Evolutionary conservation across 345 rosid genomes (phyloP).

Genomic region (Anastatica hierochuntica): DNA sequence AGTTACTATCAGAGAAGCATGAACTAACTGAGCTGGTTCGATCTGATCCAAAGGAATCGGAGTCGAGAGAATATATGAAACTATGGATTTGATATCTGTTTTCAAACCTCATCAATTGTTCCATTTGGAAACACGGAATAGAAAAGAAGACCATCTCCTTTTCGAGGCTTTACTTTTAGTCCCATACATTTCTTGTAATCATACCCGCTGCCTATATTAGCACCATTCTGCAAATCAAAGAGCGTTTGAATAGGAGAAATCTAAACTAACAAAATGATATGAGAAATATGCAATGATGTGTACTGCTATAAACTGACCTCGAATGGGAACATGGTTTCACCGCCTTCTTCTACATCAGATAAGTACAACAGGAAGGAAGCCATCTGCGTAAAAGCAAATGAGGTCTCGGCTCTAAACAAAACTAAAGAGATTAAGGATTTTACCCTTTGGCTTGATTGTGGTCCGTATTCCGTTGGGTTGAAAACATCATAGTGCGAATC

Average conservation of each 20-base stretch:
- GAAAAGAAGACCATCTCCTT: slow-evolving; percentile 67
- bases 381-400: slow-evolving; percentile 27
- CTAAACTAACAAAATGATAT: neutral
- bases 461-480: slow-evolving; percentile 70
- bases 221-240: slow-evolving; percentile 36
- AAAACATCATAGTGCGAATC: slow-evolving; percentile 85
- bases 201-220: slow-evolving; percentile 27
- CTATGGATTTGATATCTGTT: neutral
- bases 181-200: slow-evolving; percentile 58
- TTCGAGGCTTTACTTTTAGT: slow-evolving; percentile 64
- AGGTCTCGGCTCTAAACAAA: slow-evolving; percentile 1
- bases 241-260: neutral
- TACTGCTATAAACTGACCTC: slow-evolving; percentile 42
- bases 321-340: slow-evolving; percentile 79
- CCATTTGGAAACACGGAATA: slow-evolving; percentile 55
- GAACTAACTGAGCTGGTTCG: neutral
- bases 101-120: slow-evolving; percentile 52
- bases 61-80: neutral
- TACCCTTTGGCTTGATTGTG: slow-evolving; percentile 77
- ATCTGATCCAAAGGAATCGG: neutral
- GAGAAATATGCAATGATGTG: slow-evolving; percentile 2
- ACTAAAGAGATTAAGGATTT: neutral
- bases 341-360: slow-evolving; percentile 67
- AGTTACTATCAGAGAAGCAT: neutral
- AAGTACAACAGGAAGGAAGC: slow-evolving; percentile 64